Base-by-base conservation (phyloP, 192 early-diverging fungal genomes). In the Geosiphon pyriformis region DNA sequence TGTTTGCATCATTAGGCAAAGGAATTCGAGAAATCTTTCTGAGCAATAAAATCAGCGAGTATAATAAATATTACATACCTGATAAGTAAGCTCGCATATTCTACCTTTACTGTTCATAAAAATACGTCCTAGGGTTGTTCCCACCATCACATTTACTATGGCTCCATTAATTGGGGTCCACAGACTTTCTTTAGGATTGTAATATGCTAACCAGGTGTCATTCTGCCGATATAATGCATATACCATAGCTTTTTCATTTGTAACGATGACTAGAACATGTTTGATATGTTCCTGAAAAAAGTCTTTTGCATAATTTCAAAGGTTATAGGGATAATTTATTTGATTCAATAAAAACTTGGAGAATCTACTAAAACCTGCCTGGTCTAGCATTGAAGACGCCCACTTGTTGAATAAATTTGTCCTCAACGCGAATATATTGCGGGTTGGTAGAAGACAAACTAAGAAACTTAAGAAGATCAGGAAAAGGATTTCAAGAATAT, bases 11-110 rank as follows among this genome's bases (percentile, higher is more conserved):
- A n/a, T n/a, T n/a, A n/a, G n/a, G n/a, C n/a, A n/a, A n/a, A n/a
- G 20, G 25, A 29, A 12, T n/a, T 54, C 26, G 20, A 12, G 20
- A 12, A 6, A 54, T 27, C 23, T 55, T 12, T 55, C 12, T 20
- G 12, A 20, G 1, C 12, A 20, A 55, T 27, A 12, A 20, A 11
- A 55, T 27, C 23, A 1, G 11, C 23, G 53, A 26, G 12, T 11
- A 22, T 23, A 20, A 23, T 55, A 22, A 55, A 55, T 55, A n/a
- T 55, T 23, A 55, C 53, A 20, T 20, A 55, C 53, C 53, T 55
- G 53, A 29, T 55, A 55, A 26, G 25, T 23, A 12, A 55, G 6
- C 23, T 55, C 53, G 2, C 23, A 55, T 20, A 55, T 11, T 27
- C 23, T 29, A 23, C 23, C 27, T 29, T 55, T 20, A 2, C 11